Evolutionary conservation across 1,139 yeast species (phyloP).

Genomic region (Hyphopichia burtonii): DNA sequence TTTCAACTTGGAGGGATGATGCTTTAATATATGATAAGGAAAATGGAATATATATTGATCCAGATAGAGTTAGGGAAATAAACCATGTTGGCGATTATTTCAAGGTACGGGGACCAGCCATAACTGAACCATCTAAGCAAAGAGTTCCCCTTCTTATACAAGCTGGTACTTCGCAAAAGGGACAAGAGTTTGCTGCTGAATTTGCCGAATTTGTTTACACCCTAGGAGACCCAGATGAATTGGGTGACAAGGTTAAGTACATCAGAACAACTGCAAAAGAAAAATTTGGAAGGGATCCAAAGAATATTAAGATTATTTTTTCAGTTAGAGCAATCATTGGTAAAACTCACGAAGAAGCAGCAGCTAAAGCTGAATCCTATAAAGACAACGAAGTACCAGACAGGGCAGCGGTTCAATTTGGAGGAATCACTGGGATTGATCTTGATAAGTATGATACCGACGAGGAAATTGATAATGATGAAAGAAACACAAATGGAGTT

Average conservation of each 20-base stretch:
- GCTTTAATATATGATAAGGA: slow-evolving; percentile 35
- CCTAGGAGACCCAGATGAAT: slow-evolving; percentile 28
- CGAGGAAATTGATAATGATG: slow-evolving; percentile 25
- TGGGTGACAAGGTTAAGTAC: slow-evolving; percentile 24
- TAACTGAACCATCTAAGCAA: slow-evolving; percentile 44
- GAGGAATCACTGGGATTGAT: slow-evolving; percentile 40
- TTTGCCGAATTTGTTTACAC: slow-evolving; percentile 45
- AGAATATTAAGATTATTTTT: slow-evolving; percentile 32
- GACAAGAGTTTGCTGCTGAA: slow-evolving; percentile 44
- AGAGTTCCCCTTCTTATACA: slow-evolving; percentile 46
- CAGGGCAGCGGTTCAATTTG: slow-evolving; percentile 37
- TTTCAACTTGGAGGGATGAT: slow-evolving; percentile 48
- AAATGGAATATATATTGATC: slow-evolving; percentile 36
- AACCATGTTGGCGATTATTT: slow-evolving; percentile 39
- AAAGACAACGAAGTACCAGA: slow-evolving; percentile 34
- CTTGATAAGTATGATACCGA: slow-evolving; percentile 27
- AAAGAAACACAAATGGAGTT: slow-evolving; percentile 27
- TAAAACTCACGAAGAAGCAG: slow-evolving; percentile 35
- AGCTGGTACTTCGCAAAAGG: slow-evolving; percentile 47
- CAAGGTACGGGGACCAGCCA: slow-evolving; percentile 45
- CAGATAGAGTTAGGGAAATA: slow-evolving; percentile 38
- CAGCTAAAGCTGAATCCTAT: slow-evolving; percentile 25
- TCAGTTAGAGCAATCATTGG: slow-evolving; percentile 33
- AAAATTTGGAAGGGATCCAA: slow-evolving; percentile 33
- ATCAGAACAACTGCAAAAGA: slow-evolving; percentile 26